Evolutionary conservation across 352 stramenopile genomes (phyloP).

Genomic region (Phytophthora pistaciae): DNA sequence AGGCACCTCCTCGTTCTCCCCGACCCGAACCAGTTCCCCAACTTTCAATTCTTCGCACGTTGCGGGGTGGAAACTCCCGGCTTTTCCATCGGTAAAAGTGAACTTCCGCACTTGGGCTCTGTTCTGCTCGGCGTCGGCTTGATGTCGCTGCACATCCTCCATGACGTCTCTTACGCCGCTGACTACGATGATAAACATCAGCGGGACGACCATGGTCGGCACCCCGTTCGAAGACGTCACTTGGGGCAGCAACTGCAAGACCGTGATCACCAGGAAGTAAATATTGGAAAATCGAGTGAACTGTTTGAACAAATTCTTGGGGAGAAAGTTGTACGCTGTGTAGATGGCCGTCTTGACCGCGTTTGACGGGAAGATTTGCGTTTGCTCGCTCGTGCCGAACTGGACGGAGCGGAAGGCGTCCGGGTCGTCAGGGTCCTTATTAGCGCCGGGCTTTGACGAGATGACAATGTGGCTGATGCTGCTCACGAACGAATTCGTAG

Average conservation of each 20-base stretch:
- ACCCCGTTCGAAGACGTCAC: constrained; percentile 87
- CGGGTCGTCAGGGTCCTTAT: constrained; percentile 3
- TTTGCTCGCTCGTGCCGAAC: constrained; percentile 31
- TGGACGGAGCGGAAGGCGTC: constrained; percentile 33
- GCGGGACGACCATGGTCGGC: constrained; percentile 85
- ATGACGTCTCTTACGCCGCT: constrained; percentile 82
- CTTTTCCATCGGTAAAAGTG: constrained; percentile 18
- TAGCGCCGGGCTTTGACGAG: constrained; percentile 17
- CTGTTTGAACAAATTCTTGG: constrained; percentile 83
- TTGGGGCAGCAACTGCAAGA: constrained; percentile 81
- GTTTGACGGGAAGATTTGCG: constrained; percentile 50
- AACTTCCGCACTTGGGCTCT: constrained; percentile 38
- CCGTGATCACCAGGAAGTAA: constrained; percentile 92
- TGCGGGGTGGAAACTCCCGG: constrained; percentile 27
- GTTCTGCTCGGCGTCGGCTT: constrained; percentile 78
- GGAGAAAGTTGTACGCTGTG: constrained; percentile 66
- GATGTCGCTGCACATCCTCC: constrained; percentile 84
- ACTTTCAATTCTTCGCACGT: constrained; percentile 71
- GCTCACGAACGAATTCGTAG: constrained; percentile 14
- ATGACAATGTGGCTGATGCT: constrained; percentile 36
- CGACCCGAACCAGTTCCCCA: constrained; percentile 82
- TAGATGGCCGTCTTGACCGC: constrained; percentile 70
- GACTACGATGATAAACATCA: constrained; percentile 89
- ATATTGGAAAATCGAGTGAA: constrained; percentile 90
- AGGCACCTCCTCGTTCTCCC: constrained; percentile 76